Percentiles rank a stretch among this genome's conserved stretches.
Evolutionary conservation across 2,329 filamentous ascomycete species (phyloP).

Genomic region (Diaporthe capsici): DNA sequence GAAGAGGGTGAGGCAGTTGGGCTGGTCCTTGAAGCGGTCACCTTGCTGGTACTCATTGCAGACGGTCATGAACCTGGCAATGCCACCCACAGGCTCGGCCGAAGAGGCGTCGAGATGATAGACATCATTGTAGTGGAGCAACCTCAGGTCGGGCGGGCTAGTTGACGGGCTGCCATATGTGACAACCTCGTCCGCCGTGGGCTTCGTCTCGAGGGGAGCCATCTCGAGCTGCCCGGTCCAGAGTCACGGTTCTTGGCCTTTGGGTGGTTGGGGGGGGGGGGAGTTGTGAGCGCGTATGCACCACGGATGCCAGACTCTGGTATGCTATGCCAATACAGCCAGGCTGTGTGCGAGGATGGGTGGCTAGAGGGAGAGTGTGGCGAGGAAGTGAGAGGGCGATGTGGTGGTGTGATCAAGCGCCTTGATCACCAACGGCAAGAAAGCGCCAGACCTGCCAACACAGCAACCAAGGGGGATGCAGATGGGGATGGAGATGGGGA

Average conservation of each 20-base stretch:
- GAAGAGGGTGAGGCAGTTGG: conserved; percentile 82
- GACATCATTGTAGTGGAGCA: conserved; percentile 94
- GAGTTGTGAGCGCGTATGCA: background rate
- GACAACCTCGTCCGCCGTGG: conserved; percentile 43
- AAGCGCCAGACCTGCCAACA: conserved; percentile 5
- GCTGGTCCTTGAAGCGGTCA: conserved; percentile 71
- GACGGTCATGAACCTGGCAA: conserved; percentile 84
- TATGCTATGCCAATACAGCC: background rate
- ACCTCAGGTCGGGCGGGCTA: conserved; percentile 76
- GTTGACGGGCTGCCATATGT: conserved; percentile 51
- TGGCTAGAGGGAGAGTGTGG: background rate
- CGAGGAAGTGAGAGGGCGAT: background rate
- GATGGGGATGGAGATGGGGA: background rate
- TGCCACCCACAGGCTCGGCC: conserved; percentile 86
- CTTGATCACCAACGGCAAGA: background rate
- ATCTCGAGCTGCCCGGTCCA: conserved; percentile 11
- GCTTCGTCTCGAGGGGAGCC: conserved; percentile 36
- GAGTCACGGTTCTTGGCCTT: background rate
- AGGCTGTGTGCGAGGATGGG: background rate
- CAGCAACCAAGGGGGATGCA: background rate
- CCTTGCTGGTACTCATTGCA: conserved; percentile 80
- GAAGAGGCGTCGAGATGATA: conserved; percentile 86
- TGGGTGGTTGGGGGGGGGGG: background rate
- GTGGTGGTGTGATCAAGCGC: background rate
- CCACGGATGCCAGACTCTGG: background rate